Percentiles rank a stretch among this genome's conserved stretches.
Evolutionary conservation across 2,329 filamentous ascomycete species (phyloP).

Genomic region (Hypomyces perniciosus): DNA sequence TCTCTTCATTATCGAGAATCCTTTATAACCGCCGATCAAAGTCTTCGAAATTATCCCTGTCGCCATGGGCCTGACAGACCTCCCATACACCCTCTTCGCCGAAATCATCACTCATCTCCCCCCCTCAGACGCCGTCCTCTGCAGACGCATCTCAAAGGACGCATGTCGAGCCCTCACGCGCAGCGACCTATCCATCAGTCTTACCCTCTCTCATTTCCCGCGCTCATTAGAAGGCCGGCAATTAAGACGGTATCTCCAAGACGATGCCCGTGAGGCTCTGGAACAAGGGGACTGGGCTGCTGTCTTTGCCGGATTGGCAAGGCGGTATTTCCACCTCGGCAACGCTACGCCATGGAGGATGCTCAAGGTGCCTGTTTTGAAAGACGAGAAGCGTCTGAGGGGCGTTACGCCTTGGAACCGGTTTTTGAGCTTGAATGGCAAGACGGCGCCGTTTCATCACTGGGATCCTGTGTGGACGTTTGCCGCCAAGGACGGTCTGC

Average conservation of each 20-base stretch:
- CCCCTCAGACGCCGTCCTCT: constrained; percentile 43
- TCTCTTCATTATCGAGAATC: too few species aligned
- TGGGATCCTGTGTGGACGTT: constrained; percentile 49
- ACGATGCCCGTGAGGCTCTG: constrained; percentile 8
- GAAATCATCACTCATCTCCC: constrained; percentile 44
- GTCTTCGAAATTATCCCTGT: background rate
- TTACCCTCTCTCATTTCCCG: constrained; percentile 48
- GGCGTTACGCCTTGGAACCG: constrained; percentile 41
- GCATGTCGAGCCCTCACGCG: constrained; percentile 47
- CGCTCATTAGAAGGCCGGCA: constrained; percentile 46
- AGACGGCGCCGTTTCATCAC: constrained; percentile 38
- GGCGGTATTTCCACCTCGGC: constrained; percentile 49
- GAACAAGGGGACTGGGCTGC: constrained; percentile 31
- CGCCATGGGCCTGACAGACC: constrained; percentile 33
- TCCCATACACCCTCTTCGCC: constrained; percentile 56
- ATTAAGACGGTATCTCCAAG: constrained; percentile 17
- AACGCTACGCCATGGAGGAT: constrained; percentile 38
- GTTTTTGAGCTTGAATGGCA: constrained; percentile 35
- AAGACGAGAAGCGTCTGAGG: constrained; percentile 19
- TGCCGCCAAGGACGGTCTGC: constrained; percentile 43
- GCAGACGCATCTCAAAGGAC: constrained; percentile 44
- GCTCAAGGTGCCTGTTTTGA: constrained; percentile 15
- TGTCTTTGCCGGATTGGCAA: constrained; percentile 44
- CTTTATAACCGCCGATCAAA: too few species aligned
- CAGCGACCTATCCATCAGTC: constrained; percentile 37